A percentile compares a stretch with the other conserved stretches of the same genome.
These are phyloP conservation scores for Fagopyrum tataricum DNA, from an alignment of 148 eudicot species.

Conservation along the genomic window DNA sequence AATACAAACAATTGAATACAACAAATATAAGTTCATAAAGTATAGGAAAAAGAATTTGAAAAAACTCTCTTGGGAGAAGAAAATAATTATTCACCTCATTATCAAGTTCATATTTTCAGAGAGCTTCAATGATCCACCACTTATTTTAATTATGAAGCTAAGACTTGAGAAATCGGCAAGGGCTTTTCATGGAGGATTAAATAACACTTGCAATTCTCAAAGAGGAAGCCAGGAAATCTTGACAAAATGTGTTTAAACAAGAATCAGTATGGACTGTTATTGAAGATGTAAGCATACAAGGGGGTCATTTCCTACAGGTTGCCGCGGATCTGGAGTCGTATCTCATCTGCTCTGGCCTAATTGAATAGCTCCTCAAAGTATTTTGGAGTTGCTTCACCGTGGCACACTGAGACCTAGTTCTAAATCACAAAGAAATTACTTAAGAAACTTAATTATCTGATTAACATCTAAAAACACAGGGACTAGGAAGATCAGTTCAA, in stretches of 20 bases:
- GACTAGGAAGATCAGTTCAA: neutral
- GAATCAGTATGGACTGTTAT: neutral
- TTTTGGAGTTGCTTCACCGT: conserved; percentile 2
- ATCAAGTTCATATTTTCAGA: no score
- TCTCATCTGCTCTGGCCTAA: neutral
- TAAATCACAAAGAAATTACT: neutral
- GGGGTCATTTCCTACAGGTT: neutral
- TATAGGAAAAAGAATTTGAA: no score
- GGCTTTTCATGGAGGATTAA: neutral
- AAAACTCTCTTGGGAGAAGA: no score
- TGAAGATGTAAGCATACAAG: neutral
- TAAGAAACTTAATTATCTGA: neutral
- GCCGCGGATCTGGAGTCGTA: neutral
- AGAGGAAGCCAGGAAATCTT: neutral
- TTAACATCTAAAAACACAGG: neutral
- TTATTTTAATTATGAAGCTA: no score
- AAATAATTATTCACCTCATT: no score
- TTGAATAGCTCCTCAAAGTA: neutral
- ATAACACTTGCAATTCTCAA: neutral
- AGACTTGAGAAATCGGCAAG: neutral
- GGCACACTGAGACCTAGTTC: conserved; percentile 16
- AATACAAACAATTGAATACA: no score
- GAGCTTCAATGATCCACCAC: no score
- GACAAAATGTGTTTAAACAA: neutral
- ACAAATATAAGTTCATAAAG: no score